These are phyloP conservation scores for Lophiostoma macrostomum DNA, from an alignment of 495 filamentous ascomycete genomes.

Conservation along the genomic window DNA sequence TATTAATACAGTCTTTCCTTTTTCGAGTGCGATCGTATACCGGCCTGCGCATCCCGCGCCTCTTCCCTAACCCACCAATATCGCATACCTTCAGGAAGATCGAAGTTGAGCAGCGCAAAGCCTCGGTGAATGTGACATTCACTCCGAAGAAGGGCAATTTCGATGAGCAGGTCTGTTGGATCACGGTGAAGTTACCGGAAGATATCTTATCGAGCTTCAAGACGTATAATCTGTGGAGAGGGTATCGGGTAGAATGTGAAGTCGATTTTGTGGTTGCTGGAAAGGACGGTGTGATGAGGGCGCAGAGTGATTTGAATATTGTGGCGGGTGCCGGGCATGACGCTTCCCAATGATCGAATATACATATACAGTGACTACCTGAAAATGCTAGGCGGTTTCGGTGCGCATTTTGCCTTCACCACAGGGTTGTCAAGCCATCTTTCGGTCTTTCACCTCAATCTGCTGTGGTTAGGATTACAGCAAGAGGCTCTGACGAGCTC, in stretches of 20 bases:
- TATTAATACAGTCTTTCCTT: neutral
- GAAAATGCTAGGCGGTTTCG: no score
- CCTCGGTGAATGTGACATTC: neutral
- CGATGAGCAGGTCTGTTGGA: neutral
- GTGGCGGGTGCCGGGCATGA: no score
- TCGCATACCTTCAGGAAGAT: constrained; percentile 6
- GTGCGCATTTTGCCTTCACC: no score
- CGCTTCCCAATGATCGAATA: no score
- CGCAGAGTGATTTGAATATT: constrained; percentile 15
- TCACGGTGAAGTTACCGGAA: neutral
- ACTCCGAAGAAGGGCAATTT: neutral
- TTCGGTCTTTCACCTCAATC: no score
- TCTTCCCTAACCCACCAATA: neutral
- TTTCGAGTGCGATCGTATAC: constrained; percentile 2
- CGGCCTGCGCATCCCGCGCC: neutral
- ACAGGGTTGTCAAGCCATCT: no score
- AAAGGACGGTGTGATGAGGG: neutral
- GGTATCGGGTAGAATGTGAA: constrained; percentile 2
- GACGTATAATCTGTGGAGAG: constrained; percentile 16
- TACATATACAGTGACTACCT: no score
- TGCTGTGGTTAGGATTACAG: no score
- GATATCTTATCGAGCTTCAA: constrained; percentile 9
- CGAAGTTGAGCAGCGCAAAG: neutral
- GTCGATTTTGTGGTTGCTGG: constrained; percentile 1
- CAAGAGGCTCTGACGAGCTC: no score